Evolutionary conservation across 139 green algal genomes (phyloP), one percentile per base, ranked within the genome.

Genomic region (Auxenochlorella pyrenoidosa): DNA sequence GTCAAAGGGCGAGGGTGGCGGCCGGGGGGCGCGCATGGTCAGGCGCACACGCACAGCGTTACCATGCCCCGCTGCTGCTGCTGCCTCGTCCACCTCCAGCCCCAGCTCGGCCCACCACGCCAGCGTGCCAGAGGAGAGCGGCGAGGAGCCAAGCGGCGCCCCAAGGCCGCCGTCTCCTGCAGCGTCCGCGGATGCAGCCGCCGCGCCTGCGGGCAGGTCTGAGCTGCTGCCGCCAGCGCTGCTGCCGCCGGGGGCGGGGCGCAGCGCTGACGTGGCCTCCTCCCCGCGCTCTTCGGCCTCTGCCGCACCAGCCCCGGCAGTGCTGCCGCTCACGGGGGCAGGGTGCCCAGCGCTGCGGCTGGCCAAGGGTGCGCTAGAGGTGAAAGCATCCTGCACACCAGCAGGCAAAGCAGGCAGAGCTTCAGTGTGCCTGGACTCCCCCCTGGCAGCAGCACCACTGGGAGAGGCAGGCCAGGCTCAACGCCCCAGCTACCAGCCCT

Each of bases 261-360:
- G 80, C 59, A 85, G 80, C 60, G 80, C 79, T 21, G 79, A 84
- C 1, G 79, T 76, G 22, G 82, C 44, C 82, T 80, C 66, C 43
- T 86, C 58, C 16, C 68, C 81, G 2, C n/a, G 41, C 41, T 47
- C 65, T 12, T 58, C 66, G 3, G 22, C 28, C 28, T 34, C 65
- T 40, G 32, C 66, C 4, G 32, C 43, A 32, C 65, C 58, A 21
- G 30, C 41, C 30, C 65, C 58, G 5, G 41, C 65, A 12, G 32
- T 30, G 82, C 82, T n/a, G 38, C 40, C 40, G 41, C 26, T 43
- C 32, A 30, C 41, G 30, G 65, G 21, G 58, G 58, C 79, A 26
- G n/a, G n/a, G 26, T 30, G 4, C n/a, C 76, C n/a, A 36, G 47
- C 8, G 30, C 80, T 60, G 60, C 43, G 63, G 63, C 82, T 79